Percentiles rank a stretch among this genome's conserved stretches.
Evolutionary conservation across 495 filamentous ascomycete genomes (phyloP).

Genomic region (Penicillium atrosanguineum): DNA sequence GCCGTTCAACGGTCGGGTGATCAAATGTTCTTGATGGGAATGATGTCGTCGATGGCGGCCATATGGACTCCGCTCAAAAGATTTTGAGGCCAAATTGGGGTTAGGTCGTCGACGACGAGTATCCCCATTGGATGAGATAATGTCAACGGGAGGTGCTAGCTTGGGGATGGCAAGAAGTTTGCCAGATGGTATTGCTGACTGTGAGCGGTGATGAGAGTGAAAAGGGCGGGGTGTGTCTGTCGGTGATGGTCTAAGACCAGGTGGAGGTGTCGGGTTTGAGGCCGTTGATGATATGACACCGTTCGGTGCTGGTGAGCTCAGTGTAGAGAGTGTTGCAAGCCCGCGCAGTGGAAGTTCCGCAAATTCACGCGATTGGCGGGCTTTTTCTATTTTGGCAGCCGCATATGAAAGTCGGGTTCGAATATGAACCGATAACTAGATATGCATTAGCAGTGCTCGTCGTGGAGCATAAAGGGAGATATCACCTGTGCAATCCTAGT

Average conservation of each 20-base stretch:
- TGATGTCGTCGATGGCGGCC: slow-evolving; percentile 36
- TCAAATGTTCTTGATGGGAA: slow-evolving; percentile 34
- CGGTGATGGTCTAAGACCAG: slow-evolving; percentile 3
- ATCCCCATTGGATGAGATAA: slow-evolving; percentile 33
- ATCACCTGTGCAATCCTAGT: slow-evolving; percentile 74
- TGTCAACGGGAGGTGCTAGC: slow-evolving; percentile 61
- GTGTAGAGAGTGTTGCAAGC: slow-evolving; percentile 43
- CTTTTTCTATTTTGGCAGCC: slow-evolving; percentile 85
- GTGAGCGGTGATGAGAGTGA: slow-evolving; percentile 19
- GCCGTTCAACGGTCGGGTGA: slow-evolving; percentile 16
- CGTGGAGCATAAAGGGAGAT: slow-evolving; percentile 6
- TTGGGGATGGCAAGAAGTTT: slow-evolving; percentile 26
- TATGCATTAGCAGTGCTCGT: slow-evolving; percentile 16
- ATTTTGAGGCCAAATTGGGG: slow-evolving; percentile 33
- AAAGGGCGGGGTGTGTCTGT: slow-evolving; percentile 6
- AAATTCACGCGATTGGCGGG: slow-evolving; percentile 68
- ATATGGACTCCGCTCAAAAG: slow-evolving; percentile 20
- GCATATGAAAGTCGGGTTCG: slow-evolving; percentile 81
- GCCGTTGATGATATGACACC: slow-evolving; percentile 6
- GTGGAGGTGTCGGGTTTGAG: slow-evolving; percentile 10
- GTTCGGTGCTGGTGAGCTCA: slow-evolving; percentile 5
- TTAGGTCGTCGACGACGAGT: slow-evolving; percentile 37
- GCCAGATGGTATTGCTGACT: slow-evolving; percentile 21
- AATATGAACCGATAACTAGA: slow-evolving; percentile 71
- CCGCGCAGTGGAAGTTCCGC: slow-evolving; percentile 65